Percentiles rank a stretch among this genome's conserved stretches.
Conservation (phyloP, 108 stramenopile genomes). For the Parietichytrium sp. region DNA sequence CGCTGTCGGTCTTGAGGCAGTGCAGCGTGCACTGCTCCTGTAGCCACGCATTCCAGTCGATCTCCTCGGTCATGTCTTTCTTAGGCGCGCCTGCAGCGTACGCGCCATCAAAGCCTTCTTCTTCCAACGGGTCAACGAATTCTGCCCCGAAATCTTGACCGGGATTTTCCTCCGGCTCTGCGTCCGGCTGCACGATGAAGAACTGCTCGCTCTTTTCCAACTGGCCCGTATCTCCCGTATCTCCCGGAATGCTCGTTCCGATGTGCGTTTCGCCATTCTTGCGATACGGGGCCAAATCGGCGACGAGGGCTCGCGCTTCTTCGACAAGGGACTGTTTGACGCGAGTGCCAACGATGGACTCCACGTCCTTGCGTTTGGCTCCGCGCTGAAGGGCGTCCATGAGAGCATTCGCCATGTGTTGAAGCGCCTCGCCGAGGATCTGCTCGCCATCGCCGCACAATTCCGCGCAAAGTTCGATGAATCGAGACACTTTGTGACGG, state of each 20-base stretch:
- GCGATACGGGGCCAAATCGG: too few species aligned
- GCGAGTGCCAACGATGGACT: not conserved
- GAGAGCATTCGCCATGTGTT: not conserved
- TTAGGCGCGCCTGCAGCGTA: not conserved
- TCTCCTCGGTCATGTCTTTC: not conserved
- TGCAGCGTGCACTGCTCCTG: slow-evolving; percentile 23
- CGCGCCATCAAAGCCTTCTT: not conserved
- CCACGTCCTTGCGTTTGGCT: not conserved
- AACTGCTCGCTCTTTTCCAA: not conserved
- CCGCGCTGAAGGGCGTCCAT: not conserved
- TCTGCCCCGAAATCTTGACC: not conserved
- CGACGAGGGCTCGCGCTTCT: not conserved
- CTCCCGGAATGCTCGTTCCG: not conserved
- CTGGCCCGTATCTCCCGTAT: not conserved
- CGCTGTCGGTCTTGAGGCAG: not conserved
- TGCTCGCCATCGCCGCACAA: slow-evolving; percentile 4
- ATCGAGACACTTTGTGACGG: not conserved
- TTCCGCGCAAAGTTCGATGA: slow-evolving; percentile 16
- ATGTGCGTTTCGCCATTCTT: not conserved
- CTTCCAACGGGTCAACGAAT: not conserved
- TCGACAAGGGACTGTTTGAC: not conserved
- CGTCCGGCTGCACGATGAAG: not conserved
- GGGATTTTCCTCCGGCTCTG: not conserved
- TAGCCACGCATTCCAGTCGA: slow-evolving; percentile 25
- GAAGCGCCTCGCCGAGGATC: not conserved